Percentiles rank a stretch among this genome's conserved stretches.
Conservation (phyloP, 805 yeast species). For the Wickerhamomyces silvicola region DNA sequence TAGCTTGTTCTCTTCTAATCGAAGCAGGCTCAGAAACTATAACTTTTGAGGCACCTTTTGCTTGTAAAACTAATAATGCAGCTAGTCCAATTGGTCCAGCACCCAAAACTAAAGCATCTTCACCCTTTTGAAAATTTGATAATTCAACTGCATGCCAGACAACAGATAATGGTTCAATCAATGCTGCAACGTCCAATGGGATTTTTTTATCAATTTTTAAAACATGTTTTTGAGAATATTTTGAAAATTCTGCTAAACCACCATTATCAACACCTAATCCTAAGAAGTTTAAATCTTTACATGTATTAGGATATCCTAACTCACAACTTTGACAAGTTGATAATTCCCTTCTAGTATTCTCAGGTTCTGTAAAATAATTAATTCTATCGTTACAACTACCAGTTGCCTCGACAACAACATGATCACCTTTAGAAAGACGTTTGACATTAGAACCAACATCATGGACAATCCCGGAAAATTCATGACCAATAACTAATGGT, state of each 20-base stretch:
- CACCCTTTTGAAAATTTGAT: slow-evolving; percentile 36
- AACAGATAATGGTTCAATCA: slow-evolving; percentile 52
- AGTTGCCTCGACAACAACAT: slow-evolving; percentile 48
- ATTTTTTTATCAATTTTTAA: slow-evolving; percentile 33
- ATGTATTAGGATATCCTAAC: slow-evolving; percentile 39
- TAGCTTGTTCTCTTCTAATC: slow-evolving; percentile 54
- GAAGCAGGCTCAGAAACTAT: slow-evolving; percentile 58
- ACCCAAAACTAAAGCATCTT: slow-evolving; percentile 47
- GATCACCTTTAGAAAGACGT: slow-evolving; percentile 46
- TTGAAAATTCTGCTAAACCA: slow-evolving; percentile 38
- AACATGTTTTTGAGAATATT: slow-evolving; percentile 32
- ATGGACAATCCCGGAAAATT: slow-evolving; percentile 54
- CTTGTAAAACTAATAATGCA: slow-evolving; percentile 46
- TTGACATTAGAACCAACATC: slow-evolving; percentile 43
- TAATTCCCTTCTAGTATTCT: slow-evolving; percentile 18
- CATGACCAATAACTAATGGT: slow-evolving; percentile 58
- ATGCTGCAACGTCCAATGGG: slow-evolving; percentile 49
- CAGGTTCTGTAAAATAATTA: slow-evolving; percentile 21
- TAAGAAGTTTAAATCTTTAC: slow-evolving; percentile 35
- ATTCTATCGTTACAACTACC: slow-evolving; percentile 36
- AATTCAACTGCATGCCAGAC: slow-evolving; percentile 52
- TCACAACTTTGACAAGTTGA: slow-evolving; percentile 38
- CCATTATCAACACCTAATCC: slow-evolving; percentile 49
- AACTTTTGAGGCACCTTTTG: slow-evolving; percentile 40
- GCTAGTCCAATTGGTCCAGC: slow-evolving; percentile 62